Evolutionary conservation across 306 rosid species (phyloP).

Genomic region (Cicer yamashitae): DNA sequence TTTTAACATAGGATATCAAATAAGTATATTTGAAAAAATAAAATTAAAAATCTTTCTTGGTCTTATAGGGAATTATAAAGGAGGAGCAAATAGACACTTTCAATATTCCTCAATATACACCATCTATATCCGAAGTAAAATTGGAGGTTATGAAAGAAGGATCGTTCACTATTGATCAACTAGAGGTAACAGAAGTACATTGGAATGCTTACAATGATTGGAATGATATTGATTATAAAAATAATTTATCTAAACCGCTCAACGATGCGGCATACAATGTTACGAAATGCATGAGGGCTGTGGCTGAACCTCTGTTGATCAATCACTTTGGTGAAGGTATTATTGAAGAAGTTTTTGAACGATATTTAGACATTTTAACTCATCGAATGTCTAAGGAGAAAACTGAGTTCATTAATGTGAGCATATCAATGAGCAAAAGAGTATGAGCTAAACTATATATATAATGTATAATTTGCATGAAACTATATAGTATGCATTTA

Average conservation of each 20-base stretch:
- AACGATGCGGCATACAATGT: constrained; percentile 42
- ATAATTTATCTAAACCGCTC: not conserved
- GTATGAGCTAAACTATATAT: not conserved
- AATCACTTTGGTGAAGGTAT: constrained; percentile 56
- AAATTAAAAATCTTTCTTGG: not conserved
- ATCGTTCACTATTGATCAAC: constrained; percentile 47
- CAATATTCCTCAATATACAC: constrained; percentile 65
- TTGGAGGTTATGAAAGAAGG: constrained; percentile 57
- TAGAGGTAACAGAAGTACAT: constrained; percentile 43
- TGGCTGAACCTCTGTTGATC: constrained; percentile 53
- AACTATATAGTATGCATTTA: no score
- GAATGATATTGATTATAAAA: constrained; percentile 26
- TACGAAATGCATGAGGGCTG: constrained; percentile 53
- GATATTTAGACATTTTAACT: constrained; percentile 41
- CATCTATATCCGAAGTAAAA: constrained; percentile 57
- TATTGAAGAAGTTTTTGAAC: constrained; percentile 50
- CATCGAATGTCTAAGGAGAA: constrained; percentile 53
- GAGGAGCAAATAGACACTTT: constrained; percentile 57
- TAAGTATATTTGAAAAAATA: no score
- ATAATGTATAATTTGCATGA: no score
- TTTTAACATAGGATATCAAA: no score
- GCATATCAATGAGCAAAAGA: constrained; percentile 42
- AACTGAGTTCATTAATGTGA: constrained; percentile 39
- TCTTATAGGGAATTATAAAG: constrained; percentile 48
- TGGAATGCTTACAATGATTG: constrained; percentile 47